A percentile compares a stretch with the other conserved stretches of the same genome.
Evolutionary conservation across 228 moss, liverwort and hornwort species (phyloP).

Genomic region (Sphagnum fallax): DNA sequence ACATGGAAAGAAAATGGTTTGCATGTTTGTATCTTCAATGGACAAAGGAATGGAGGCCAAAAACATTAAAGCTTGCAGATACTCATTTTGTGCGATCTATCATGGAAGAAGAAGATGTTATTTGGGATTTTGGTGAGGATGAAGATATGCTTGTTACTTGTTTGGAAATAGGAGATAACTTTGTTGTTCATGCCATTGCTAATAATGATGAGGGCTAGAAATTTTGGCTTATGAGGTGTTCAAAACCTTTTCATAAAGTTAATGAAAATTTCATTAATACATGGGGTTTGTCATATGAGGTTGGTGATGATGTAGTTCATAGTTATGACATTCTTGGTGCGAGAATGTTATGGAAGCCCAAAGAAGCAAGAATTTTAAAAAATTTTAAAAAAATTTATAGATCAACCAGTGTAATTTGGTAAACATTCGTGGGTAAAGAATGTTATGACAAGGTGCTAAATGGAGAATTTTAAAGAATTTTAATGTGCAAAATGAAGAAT

Average conservation of each 20-base stretch:
- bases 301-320: slow-evolving; percentile 6
- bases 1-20: neutral
- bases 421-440: no score
- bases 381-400: no score
- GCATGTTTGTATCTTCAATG: neutral
- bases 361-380: no score
- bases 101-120: slow-evolving; percentile 2
- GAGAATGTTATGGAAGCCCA: no score
- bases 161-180: slow-evolving; percentile 3
- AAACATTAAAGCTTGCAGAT: neutral
- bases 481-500: no score
- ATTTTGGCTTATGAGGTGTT: neutral
- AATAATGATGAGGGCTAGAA: neutral
- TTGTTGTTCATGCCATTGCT: neutral
- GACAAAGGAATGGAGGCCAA: neutral
- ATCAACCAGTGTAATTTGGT: no score
- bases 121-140: neutral
- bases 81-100: neutral
- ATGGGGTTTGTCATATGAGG: neutral
- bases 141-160: neutral
- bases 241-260: neutral
- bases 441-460: no score
- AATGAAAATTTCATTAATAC: neutral
- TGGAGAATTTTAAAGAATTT: no score
- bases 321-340: no score